Base-by-base conservation (phyloP, 352 stramenopile species). In the Phytophthora tubulina region DNA sequence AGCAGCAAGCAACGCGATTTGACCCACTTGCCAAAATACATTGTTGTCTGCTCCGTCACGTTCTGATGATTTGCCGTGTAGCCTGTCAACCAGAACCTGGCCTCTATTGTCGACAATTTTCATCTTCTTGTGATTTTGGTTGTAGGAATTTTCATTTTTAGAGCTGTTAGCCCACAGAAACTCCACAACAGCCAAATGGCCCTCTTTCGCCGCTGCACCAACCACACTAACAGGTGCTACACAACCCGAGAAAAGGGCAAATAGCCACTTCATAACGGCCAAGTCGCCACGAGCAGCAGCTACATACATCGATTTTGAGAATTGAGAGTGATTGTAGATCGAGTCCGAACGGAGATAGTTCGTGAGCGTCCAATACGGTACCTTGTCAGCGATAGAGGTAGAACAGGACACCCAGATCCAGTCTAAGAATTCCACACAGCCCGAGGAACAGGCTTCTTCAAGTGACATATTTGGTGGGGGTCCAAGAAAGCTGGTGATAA, bases 331-430 rank as follows among this genome's bases (percentile, higher is more conserved):
- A n/a, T 44, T 17, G 14, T 61, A 49, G 38, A 30, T 21, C 2
- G 13, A 21, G 39, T 61, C 39, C 10, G 38, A 61, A 3, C 36
- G 53, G 7, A 61, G 53, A n/a, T 32, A 46, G n/a, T 59, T 59
- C 6, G 15, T 45, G 8, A 59, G 51, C 15, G 51, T 35, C 51
- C 35, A 59, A 3, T 36, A 1, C 2, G 32, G 8, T 14, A 21
- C 4, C 10, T 30, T 36, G 7, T 27, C n/a, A 1, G 6, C n/a
- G 7, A 39, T 41, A 17, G 30, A 41, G 27, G 14, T 52, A 4
- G 6, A 39, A 17, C 48, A 39, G 6, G 27, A 54, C 10, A 1
- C 31, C 49, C 49, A 56, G 11, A 54, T 54, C 11, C 54, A 62
- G 30, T 36, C 7, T n/a, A 63, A 39, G 10, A 63, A 46, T 5